Evolutionary conservation across 2,329 filamentous ascomycete species (phyloP).

Genomic region (Macrophomina pseudophaseolina): DNA sequence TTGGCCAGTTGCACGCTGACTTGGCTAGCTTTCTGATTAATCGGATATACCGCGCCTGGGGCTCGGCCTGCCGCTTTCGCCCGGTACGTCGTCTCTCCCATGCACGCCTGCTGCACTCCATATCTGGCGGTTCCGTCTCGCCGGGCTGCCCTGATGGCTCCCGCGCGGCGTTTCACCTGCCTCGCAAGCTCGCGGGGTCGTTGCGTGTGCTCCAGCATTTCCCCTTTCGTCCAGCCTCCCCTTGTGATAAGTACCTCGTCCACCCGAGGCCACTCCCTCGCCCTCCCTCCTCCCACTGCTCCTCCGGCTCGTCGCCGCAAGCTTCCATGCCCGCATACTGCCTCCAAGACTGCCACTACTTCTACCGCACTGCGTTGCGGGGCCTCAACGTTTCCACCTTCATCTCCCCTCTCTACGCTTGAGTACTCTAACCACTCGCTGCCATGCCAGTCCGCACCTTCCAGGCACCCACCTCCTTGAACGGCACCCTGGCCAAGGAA

Average conservation of each 20-base stretch:
- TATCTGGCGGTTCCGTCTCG: slow-evolving; percentile 9
- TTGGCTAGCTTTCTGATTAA: not conserved
- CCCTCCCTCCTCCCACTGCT: not conserved
- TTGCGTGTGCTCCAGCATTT: slow-evolving; percentile 10
- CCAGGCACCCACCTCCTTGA: slow-evolving; percentile 73
- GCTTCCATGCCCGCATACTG: slow-evolving; percentile 79
- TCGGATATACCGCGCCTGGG: not conserved
- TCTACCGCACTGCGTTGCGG: slow-evolving; percentile 87
- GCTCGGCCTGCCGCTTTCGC: not conserved
- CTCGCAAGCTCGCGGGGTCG: slow-evolving; percentile 17
- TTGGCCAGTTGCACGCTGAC: slow-evolving; percentile 9
- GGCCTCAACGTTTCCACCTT: slow-evolving; percentile 80
- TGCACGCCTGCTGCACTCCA: slow-evolving; percentile 17
- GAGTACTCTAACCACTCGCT: slow-evolving; percentile 55
- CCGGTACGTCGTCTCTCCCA: slow-evolving; percentile 9
- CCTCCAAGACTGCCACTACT: slow-evolving; percentile 88
- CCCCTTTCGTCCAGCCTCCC: slow-evolving; percentile 23
- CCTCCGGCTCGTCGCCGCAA: not conserved
- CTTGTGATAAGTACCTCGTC: slow-evolving; percentile 5
- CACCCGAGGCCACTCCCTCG: slow-evolving; percentile 13
- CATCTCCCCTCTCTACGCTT: slow-evolving; percentile 77
- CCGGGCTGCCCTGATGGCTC: slow-evolving; percentile 20
- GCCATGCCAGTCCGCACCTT: slow-evolving; percentile 72
- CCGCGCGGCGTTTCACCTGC: slow-evolving; percentile 43
- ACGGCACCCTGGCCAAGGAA: slow-evolving; percentile 64